Evolutionary conservation across 345 rosid genomes (phyloP), one percentile per base, ranked within the genome.

Genomic region (Arabis alpina): DNA sequence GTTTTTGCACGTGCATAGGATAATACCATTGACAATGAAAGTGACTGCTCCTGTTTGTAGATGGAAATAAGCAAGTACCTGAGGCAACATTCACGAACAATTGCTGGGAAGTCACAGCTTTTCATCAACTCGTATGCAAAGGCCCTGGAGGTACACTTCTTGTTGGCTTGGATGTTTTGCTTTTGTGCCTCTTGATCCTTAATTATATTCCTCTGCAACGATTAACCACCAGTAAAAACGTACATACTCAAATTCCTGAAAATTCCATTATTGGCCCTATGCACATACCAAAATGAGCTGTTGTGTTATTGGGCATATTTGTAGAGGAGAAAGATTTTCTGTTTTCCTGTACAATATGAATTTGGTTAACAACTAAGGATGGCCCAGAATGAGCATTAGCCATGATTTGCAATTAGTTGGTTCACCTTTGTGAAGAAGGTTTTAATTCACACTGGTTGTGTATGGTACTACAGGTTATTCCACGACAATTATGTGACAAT

Each of bases 101-200:
- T 95, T 72, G 92, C 97, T 48, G 98, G 99, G 72, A 95, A 92
- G 66, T 86, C 99, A 4, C 98, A 92, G 76, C 88, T 92, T 59
- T 95, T 95, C 78, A 90, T 95, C 64, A 92, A 95, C 74, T 86
- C 99, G 9, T 95, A 92, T 76, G 99, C 99, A 42, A 95, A 95
- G 81, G 99, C 99, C 40, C 86, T 95, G 4, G 98, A 95, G 99
- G 99, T 95, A 80, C 51, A 64, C 75, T 61, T 57, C 50, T 55
- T 12, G 4, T 60, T 32, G 54, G 14, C 47, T 64, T 51, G 24
- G 12, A 40, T 54, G 37, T 54, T 68, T 73, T 59, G 3, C 11
- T 37, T 71, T 58, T n/a, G 15, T 45, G 43, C 50, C 43, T 45
- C n/a, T 25, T 44, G 23, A 37, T 64, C 23, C 23, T 19, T 19